Percentiles rank a stretch among this genome's conserved stretches.
Evolutionary conservation across 1,284 basidiomycete species (phyloP).

Genomic region (Termitomyces sp.): DNA sequence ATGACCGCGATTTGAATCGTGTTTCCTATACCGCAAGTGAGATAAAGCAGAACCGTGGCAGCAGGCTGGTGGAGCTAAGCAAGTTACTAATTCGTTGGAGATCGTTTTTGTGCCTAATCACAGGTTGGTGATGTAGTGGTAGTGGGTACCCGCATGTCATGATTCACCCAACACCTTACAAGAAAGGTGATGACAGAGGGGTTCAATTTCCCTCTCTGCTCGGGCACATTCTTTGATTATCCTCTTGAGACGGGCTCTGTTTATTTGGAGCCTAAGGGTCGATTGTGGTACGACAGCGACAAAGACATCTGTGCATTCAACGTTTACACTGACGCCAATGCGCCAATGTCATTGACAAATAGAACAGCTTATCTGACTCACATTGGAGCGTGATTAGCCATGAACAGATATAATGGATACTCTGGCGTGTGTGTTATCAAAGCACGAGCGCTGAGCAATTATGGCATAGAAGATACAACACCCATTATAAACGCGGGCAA

Average conservation of each 20-base stretch:
- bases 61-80: constrained; percentile 20
- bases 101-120: background rate
- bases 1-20: no score
- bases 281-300: constrained; percentile 31
- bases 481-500: constrained; percentile 7
- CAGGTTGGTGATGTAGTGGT: background rate
- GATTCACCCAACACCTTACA: constrained; percentile 6
- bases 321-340: background rate
- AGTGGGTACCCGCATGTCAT: constrained; percentile 20
- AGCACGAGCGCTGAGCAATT: background rate
- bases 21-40: constrained; percentile 16
- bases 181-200: constrained; percentile 9
- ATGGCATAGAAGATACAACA: constrained; percentile 9
- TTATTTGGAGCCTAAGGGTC: constrained; percentile 29
- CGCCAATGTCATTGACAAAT: background rate
- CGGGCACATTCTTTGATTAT: constrained; percentile 28
- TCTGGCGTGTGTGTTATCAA: background rate
- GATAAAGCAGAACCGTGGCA: constrained; percentile 17
- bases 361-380: constrained; percentile 32
- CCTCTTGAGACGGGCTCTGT: constrained; percentile 24
- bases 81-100: background rate
- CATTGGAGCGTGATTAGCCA: constrained; percentile 23
- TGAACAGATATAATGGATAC: background rate
- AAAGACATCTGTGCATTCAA: constrained; percentile 27
- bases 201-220: constrained; percentile 19